phyloP scores from a whole-genome alignment of 2,329 filamentous ascomycete genomes.

The Sarocladiaceae sp. region DNA sequence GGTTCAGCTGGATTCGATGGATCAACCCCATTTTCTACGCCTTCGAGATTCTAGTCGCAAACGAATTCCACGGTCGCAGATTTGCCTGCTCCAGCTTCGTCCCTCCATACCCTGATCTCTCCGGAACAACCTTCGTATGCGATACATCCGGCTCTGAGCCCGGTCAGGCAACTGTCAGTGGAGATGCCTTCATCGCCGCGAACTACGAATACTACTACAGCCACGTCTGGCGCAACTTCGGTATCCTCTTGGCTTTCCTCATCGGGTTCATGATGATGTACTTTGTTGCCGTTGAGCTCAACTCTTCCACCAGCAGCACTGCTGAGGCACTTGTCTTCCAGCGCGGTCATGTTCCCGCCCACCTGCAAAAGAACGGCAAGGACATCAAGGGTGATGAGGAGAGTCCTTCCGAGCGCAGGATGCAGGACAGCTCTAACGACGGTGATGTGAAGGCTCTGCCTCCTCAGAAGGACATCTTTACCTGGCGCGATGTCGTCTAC shows the following conservation, averaged over 20 bases:
- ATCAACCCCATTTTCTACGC: constrained; percentile 70
- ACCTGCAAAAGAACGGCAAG: constrained; percentile 28
- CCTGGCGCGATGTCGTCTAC: constrained; percentile 74
- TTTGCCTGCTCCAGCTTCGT: constrained; percentile 52
- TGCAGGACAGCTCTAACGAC: constrained; percentile 13
- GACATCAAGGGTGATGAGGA: constrained; percentile 19
- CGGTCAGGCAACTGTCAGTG: constrained; percentile 50
- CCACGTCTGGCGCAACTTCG: constrained; percentile 65
- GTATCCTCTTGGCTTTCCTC: constrained; percentile 62
- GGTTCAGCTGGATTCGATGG: constrained; percentile 74
- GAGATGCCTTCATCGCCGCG: constrained; percentile 54
- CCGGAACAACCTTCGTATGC: constrained; percentile 48
- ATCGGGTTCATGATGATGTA: constrained; percentile 61
- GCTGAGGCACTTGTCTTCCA: constrained; percentile 69
- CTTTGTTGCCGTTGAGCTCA: constrained; percentile 59
- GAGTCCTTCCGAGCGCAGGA: constrained; percentile 20
- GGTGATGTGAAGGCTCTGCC: constrained; percentile 27
- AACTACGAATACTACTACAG: constrained; percentile 53
- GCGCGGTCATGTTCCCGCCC: constrained; percentile 44
- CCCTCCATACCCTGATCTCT: constrained; percentile 36
- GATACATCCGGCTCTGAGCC: constrained; percentile 48
- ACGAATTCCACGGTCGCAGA: constrained; percentile 61
- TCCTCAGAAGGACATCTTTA: constrained; percentile 59
- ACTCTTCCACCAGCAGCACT: constrained; percentile 55
- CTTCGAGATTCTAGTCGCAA: constrained; percentile 69